Conservation (phyloP, 306 rosid genomes). For the Malus fusca region DNA sequence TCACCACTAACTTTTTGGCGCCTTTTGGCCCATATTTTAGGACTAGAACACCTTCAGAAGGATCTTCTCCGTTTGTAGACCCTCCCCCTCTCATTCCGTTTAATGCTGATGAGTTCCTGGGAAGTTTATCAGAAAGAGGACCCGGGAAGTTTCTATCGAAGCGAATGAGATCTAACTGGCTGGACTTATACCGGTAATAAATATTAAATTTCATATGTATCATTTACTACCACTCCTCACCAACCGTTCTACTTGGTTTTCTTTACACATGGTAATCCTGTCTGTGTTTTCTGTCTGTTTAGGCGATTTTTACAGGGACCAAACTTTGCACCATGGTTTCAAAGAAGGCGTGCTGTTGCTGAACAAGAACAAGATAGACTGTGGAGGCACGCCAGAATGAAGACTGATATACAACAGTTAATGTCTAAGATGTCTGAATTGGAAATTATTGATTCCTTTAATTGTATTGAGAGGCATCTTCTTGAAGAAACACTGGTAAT, state of each 20-base stretch:
- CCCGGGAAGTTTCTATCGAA: conserved; percentile 87
- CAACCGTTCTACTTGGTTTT: neutral
- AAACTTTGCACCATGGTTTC: conserved; percentile 82
- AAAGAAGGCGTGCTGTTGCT: conserved; percentile 68
- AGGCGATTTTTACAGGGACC: conserved; percentile 86
- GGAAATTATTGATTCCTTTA: conserved; percentile 72
- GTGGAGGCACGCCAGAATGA: conserved; percentile 80
- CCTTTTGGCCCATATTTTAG: conserved; percentile 90
- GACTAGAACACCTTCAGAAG: conserved; percentile 63
- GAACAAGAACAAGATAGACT: conserved; percentile 78
- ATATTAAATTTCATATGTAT: conserved; percentile 1
- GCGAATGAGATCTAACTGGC: conserved; percentile 84
- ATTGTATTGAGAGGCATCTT: conserved; percentile 69
- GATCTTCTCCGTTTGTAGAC: conserved; percentile 71
- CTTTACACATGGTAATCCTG: neutral
- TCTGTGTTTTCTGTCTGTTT: conserved; percentile 14
- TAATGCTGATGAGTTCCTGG: conserved; percentile 66
- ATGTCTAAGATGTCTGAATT: conserved; percentile 61
- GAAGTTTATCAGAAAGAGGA: conserved; percentile 66
- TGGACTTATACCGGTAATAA: conserved; percentile 73
- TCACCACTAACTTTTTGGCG: conserved; percentile 84
- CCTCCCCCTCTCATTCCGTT: conserved; percentile 62
- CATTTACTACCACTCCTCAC: conserved; percentile 1
- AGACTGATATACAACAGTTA: conserved; percentile 51
- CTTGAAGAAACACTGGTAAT: conserved; percentile 63